Evolutionary conservation across 164 flowering plant genomes (phyloP), one percentile per base, ranked within the genome.

Genomic region (Berberis thunbergii): DNA sequence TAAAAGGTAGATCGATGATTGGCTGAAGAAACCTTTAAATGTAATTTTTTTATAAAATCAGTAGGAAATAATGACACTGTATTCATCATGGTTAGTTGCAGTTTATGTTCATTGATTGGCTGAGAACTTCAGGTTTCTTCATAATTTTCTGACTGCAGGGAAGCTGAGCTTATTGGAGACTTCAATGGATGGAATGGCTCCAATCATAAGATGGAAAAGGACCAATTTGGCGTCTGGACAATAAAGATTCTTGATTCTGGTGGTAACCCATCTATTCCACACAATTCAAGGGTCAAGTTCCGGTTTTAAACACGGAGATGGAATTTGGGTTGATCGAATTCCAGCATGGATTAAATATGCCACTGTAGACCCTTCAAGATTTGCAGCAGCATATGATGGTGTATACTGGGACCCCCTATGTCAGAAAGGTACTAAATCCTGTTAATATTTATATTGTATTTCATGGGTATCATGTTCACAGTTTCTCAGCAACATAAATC

Each of bases 271-370:
- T 86, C 84, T 46, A 89, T 94, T 65, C 86, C 91, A 64, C 97
- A 94, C 65, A 82, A 80, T 68, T 91, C 99, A 71, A 74, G 79
- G 74, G 86, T 94, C 67, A 94, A 94, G 73, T 84, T 94, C 65
- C 84, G 88, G 8, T 94, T 91, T n/a, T 71, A 87, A 77, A 78
- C 84, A 79, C 79, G 85, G 91, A 38, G 60, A 84, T 80, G 97
- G 89, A 75, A 80, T 75, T 68, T 94, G 96, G 96, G 83, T 89
- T 59, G 99, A 94, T 74, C 78, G 99, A 40, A 86, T 94, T 62
- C 99, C 99, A 58, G 96, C 97, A 61, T 94, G 99, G 99, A 89
- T 94, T 52, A 87, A 73, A 67, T 89, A 87, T 81, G 93, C 99
- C n/a, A 86, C 85, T 59, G 89, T 79, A 43, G 99, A 91, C 50